phyloP scores from a whole-genome alignment of 1,139 yeast species.

The Saccharomyces hybrid region DNA sequence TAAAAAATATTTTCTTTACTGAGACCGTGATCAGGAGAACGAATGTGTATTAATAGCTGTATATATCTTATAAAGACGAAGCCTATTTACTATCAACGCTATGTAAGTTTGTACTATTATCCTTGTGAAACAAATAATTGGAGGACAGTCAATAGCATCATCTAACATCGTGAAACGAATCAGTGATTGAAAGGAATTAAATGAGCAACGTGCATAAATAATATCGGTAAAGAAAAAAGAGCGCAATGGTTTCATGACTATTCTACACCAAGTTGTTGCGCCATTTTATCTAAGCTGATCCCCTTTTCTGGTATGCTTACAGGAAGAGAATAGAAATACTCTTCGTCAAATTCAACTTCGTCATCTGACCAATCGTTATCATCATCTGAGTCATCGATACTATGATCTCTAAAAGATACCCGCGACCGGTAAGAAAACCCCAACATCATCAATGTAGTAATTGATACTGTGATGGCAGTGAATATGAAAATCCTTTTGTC shows the following conservation, averaged over 20 bases:
- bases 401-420: not conserved
- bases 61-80: not conserved
- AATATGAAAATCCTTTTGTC: constrained; percentile 7
- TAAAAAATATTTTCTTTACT: too few species aligned
- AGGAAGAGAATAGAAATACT: constrained; percentile 2
- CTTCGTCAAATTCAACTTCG: constrained; percentile 4
- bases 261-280: constrained; percentile 1
- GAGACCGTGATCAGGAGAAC: too few species aligned
- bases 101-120: not conserved
- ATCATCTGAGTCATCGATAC: constrained; percentile 1
- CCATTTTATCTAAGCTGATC: constrained; percentile 2
- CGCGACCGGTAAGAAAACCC: constrained; percentile 6
- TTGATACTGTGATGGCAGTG: constrained; percentile 7
- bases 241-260: not conserved
- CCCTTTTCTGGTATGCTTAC: constrained; percentile 4
- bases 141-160: not conserved
- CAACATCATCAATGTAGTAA: constrained; percentile 7
- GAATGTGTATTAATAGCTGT: not conserved
- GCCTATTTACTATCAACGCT: not conserved
- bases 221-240: not conserved
- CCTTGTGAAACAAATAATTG: not conserved
- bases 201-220: not conserved
- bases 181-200: not conserved
- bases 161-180: not conserved
- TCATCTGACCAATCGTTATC: constrained; percentile 5